A percentile compares a stretch with the other conserved stretches of the same genome.
phyloP scores from a whole-genome alignment of 2,329 filamentous ascomycete genomes.

The Sphaerulina musiva region DNA sequence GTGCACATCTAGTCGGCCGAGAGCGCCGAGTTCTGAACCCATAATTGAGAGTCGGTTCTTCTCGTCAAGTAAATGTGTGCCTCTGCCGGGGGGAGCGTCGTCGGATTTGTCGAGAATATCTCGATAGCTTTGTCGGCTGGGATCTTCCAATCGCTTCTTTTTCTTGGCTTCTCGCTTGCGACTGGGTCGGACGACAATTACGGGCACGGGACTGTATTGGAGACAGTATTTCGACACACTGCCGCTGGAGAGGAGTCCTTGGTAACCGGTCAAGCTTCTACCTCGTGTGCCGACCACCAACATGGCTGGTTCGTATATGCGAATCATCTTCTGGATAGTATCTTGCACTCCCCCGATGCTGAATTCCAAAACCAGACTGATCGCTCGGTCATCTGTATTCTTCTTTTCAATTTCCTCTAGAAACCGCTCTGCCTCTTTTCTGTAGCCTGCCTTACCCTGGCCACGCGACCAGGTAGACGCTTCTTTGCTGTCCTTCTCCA shows the following conservation, averaged over 20 bases:
- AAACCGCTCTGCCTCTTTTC: constrained; percentile 65
- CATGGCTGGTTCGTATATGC: constrained; percentile 85
- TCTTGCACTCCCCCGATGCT: constrained; percentile 83
- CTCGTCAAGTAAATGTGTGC: constrained; percentile 49
- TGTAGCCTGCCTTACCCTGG: constrained; percentile 54
- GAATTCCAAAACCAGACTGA: constrained; percentile 80
- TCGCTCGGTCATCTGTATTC: constrained; percentile 74
- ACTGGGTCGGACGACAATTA: constrained; percentile 82
- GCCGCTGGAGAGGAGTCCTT: constrained; percentile 70
- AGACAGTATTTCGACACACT: constrained; percentile 92
- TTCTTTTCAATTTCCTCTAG: constrained; percentile 71
- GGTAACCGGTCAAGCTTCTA: constrained; percentile 75
- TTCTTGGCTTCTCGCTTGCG: constrained; percentile 88
- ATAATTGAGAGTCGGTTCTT: constrained; percentile 44
- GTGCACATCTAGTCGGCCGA: constrained; percentile 29
- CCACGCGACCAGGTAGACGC: constrained; percentile 37
- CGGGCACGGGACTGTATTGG: constrained; percentile 86
- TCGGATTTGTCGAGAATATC: constrained; percentile 64
- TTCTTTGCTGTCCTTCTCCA: constrained; percentile 73
- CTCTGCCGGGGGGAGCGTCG: constrained; percentile 36
- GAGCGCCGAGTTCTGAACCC: constrained; percentile 33
- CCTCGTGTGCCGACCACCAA: constrained; percentile 85
- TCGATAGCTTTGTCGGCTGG: constrained; percentile 66
- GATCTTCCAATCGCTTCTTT: constrained; percentile 72
- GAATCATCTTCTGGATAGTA: constrained; percentile 86